These are phyloP conservation scores for Auricularia auricula-judae DNA, from an alignment of 768 basidiomycete species.

Conservation along the genomic window DNA sequence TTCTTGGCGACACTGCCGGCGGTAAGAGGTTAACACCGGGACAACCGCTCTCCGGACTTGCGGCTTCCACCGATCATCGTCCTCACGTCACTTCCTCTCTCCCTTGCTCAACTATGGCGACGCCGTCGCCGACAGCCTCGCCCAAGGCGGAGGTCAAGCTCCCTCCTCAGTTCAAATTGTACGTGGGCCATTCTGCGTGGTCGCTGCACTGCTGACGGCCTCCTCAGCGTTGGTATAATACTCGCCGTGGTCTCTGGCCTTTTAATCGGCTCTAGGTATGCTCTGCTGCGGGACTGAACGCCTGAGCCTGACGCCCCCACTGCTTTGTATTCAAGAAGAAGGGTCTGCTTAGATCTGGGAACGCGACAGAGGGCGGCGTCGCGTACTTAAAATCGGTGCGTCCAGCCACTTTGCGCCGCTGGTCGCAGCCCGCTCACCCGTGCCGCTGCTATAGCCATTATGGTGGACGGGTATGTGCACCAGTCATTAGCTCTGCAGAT, in stretches of 20 bases:
- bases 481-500: slow-evolving; percentile 23
- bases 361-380: slow-evolving; percentile 39
- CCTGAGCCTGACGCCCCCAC: neutral
- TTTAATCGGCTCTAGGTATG: slow-evolving; percentile 29
- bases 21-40: too few species aligned
- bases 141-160: neutral
- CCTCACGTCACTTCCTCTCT: neutral
- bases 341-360: slow-evolving; percentile 22
- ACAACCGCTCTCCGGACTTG: neutral
- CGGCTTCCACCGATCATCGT: neutral
- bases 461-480: slow-evolving; percentile 95
- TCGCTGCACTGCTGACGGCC: neutral
- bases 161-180: slow-evolving; percentile 7
- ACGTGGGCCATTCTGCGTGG: neutral
- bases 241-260: slow-evolving; percentile 32
- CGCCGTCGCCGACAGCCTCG: neutral
- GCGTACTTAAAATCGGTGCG: slow-evolving; percentile 89
- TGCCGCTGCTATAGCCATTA: slow-evolving; percentile 37
- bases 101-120: neutral
- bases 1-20: too few species aligned
- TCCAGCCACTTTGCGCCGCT: slow-evolving; percentile 9
- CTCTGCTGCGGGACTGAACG: neutral
- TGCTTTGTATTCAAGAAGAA: slow-evolving; percentile 53
- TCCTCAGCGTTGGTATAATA: slow-evolving; percentile 16
- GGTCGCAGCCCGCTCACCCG: neutral